Evolutionary conservation across 495 filamentous ascomycete genomes (phyloP).

Genomic region (Articulospora tetracladia): DNA sequence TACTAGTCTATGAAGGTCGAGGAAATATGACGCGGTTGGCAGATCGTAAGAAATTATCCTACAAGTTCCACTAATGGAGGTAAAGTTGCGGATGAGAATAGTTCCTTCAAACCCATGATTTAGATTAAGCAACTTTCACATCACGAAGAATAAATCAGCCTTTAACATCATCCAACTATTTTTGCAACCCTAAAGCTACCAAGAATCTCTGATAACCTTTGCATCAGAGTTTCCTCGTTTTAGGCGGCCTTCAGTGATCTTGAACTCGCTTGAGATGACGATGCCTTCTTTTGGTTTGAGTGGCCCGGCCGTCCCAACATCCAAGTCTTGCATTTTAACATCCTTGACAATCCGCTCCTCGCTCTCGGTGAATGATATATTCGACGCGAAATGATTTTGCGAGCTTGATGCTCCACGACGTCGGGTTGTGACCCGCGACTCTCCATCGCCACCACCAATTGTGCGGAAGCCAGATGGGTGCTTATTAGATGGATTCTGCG

Average conservation of each 20-base stretch:
- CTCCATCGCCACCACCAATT: conserved; percentile 26
- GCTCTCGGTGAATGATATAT: conserved; percentile 45
- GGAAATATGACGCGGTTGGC: too few relatives aligned
- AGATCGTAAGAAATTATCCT: too few relatives aligned
- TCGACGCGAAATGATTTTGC: conserved; percentile 38
- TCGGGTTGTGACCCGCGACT: conserved; percentile 32
- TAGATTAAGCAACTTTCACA: too few relatives aligned
- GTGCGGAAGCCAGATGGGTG: conserved; percentile 19
- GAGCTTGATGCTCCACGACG: conserved; percentile 34
- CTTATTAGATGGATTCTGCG: conserved; percentile 23
- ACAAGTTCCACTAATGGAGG: too few relatives aligned
- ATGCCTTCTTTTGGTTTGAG: conserved; percentile 15
- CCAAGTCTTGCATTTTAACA: conserved; percentile 35
- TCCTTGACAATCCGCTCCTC: conserved; percentile 44
- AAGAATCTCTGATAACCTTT: background rate
- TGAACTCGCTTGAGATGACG: conserved; percentile 28
- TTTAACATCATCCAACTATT: too few relatives aligned
- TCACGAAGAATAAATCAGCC: too few relatives aligned
- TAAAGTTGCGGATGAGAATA: too few relatives aligned
- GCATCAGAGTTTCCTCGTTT: background rate
- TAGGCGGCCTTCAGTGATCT: background rate
- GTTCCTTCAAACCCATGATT: too few relatives aligned
- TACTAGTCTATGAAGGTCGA: conserved; percentile 23
- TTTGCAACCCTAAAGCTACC: background rate
- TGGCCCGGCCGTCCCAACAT: conserved; percentile 4